Evolutionary conservation across 2,329 filamentous ascomycete genomes (phyloP).

Genomic region (Epichloe scottii): DNA sequence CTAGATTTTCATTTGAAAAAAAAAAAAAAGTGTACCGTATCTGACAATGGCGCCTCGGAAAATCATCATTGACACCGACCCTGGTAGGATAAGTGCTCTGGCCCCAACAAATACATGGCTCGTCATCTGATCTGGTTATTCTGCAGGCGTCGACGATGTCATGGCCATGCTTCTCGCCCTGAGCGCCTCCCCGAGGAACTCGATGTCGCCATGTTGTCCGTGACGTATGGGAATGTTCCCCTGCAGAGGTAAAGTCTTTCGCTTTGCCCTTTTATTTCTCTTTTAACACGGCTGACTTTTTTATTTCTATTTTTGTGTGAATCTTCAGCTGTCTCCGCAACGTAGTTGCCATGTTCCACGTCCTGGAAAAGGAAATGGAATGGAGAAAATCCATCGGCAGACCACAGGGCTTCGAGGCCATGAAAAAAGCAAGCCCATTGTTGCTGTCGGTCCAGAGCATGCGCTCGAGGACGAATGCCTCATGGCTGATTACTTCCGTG

Average conservation of each 20-base stretch:
- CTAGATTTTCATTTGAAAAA: not conserved
- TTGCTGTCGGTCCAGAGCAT: slow-evolving; percentile 78
- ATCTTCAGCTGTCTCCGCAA: slow-evolving; percentile 68
- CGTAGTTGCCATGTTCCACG: slow-evolving; percentile 79
- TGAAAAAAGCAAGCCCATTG: slow-evolving; percentile 65
- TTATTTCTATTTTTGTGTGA: not conserved
- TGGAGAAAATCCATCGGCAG: slow-evolving; percentile 65
- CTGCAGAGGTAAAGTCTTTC: slow-evolving; percentile 52
- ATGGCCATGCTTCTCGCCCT: slow-evolving; percentile 80
- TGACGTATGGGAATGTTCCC: slow-evolving; percentile 90
- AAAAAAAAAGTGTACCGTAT: too few species aligned
- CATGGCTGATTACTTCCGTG: slow-evolving; percentile 80
- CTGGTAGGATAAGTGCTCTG: slow-evolving; percentile 37
- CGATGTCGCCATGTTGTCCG: slow-evolving; percentile 71
- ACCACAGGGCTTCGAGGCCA: slow-evolving; percentile 56
- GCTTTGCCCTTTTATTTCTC: not conserved
- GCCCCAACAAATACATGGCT: slow-evolving; percentile 5
- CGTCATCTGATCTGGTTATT: not conserved
- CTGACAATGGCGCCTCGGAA: slow-evolving; percentile 54
- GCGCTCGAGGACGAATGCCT: slow-evolving; percentile 74
- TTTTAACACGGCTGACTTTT: not conserved
- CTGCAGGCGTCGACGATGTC: slow-evolving; percentile 71
- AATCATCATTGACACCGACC: slow-evolving; percentile 95
- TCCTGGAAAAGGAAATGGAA: slow-evolving; percentile 75
- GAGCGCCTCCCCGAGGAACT: slow-evolving; percentile 73